Evolutionary conservation across 371 early-diverging fungal species (phyloP).

Genomic region (Mucor sp.): DNA sequence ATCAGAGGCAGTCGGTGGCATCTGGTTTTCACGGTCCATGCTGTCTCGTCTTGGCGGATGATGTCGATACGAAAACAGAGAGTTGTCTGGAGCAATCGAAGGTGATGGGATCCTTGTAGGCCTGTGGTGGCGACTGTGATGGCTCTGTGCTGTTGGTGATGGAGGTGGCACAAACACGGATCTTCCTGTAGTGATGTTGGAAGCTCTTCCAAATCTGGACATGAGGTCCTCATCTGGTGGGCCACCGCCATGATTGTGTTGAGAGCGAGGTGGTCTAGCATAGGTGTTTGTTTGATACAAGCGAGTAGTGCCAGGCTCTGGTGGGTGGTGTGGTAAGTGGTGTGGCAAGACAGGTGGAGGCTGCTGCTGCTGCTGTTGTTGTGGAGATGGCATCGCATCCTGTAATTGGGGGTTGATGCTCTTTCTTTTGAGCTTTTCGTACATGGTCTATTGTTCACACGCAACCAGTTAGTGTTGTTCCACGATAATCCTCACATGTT

Average conservation of each 20-base stretch:
- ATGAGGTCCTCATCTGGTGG: neutral
- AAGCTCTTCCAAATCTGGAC: neutral
- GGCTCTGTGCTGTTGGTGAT: neutral
- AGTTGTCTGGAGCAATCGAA: neutral
- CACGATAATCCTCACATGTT: neutral
- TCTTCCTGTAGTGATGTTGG: neutral
- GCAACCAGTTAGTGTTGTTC: neutral
- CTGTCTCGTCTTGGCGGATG: neutral
- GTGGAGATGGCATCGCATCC: neutral
- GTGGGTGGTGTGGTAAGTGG: neutral
- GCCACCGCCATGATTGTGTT: neutral
- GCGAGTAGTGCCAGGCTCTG: neutral
- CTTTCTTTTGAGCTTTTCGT: slow-evolving; percentile 62
- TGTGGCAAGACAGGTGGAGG: too few relatives aligned
- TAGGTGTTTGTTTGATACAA: neutral
- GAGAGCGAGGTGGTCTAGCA: neutral
- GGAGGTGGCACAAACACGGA: neutral
- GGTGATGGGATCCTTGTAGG: slow-evolving; percentile 12
- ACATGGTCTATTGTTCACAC: slow-evolving; percentile 40
- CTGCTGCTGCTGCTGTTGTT: neutral
- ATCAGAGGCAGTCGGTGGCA: neutral
- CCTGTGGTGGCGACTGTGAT: neutral
- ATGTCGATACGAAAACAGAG: neutral
- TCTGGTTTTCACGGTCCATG: neutral
- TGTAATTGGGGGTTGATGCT: slow-evolving; percentile 38